Conservation (phyloP, 805 yeast species). For the Candida silvicultrix region DNA sequence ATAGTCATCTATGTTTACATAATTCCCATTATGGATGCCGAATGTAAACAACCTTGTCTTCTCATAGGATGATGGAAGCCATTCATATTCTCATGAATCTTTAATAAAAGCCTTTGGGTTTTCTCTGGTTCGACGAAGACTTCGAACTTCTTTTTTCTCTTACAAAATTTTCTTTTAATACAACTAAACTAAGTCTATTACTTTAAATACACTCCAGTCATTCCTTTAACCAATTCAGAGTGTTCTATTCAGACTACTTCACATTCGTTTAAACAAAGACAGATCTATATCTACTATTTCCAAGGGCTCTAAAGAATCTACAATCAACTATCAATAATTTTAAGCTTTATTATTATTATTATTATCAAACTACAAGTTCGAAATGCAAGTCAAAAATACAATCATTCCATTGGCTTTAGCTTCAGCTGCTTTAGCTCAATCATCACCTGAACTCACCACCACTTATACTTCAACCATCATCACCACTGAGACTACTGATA, state of each 20-base stretch:
- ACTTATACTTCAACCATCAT: conserved; percentile 34
- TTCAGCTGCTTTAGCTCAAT: conserved; percentile 27
- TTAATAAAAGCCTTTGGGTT: neutral
- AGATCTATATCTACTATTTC: no score
- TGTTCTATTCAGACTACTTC: conserved; percentile 6
- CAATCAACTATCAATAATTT: no score
- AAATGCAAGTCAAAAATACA: conserved; percentile 19
- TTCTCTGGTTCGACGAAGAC: no score
- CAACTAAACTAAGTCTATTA: no score
- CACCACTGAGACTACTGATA: conserved; percentile 16
- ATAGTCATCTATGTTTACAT: neutral
- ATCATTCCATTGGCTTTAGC: conserved; percentile 21
- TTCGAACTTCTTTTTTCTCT: no score
- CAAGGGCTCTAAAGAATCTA: no score
- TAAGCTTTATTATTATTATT: no score
- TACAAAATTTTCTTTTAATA: no score
- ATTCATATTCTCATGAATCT: neutral
- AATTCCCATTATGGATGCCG: neutral
- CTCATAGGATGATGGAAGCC: neutral
- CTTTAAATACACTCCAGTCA: conserved; percentile 24
- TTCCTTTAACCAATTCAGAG: conserved; percentile 23
- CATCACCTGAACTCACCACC: conserved; percentile 28
- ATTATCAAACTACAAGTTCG: neutral
- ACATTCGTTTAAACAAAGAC: neutral
- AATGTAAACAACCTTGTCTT: neutral